These are phyloP conservation scores for Kwoniella sp. DNA, from an alignment of 768 basidiomycete species.

Conservation along the genomic window DNA sequence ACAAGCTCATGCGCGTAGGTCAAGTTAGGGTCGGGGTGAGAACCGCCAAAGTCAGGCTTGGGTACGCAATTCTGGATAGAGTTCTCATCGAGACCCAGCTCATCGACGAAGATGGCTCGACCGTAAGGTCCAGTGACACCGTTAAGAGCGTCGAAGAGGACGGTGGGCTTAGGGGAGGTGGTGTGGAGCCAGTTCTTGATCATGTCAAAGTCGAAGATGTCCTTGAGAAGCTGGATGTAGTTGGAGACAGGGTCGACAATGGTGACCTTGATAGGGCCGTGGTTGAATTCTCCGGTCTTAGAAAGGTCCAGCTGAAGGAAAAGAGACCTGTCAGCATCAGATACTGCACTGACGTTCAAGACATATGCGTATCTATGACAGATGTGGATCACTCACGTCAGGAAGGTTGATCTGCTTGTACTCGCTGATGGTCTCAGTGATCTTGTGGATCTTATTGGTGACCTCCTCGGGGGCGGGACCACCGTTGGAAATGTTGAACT, in stretches of 20 bases:
- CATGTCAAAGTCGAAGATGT: conserved; percentile 90
- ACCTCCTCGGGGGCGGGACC: conserved; percentile 95
- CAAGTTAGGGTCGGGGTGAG: conserved; percentile 97
- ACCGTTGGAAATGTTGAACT: conserved; percentile 97
- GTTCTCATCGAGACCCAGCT: conserved; percentile 74
- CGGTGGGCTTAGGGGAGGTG: conserved; percentile 61
- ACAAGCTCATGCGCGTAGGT: conserved; percentile 96
- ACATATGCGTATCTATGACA: no score
- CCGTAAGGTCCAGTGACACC: conserved; percentile 99
- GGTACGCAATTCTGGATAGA: conserved; percentile 90
- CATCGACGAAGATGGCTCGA: conserved; percentile 76
- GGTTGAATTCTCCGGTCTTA: conserved; percentile 73
- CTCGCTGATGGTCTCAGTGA: conserved; percentile 77
- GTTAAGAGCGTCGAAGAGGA: conserved; percentile 93
- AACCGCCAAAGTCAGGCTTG: conserved; percentile 93
- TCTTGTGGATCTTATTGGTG: conserved; percentile 92
- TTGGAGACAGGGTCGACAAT: conserved; percentile 93
- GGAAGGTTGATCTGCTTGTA: conserved; percentile 83
- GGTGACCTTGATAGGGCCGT: conserved; percentile 79
- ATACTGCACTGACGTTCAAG: no score
- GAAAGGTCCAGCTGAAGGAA: conserved; percentile 72
- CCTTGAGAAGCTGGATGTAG: conserved; percentile 78
- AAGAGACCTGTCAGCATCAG: not conserved
- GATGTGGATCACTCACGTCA: conserved; percentile 62
- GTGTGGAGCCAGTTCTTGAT: conserved; percentile 87